Percentiles rank a stretch among this genome's conserved stretches.
Evolutionary conservation across 2,329 filamentous ascomycete species (phyloP).

Genomic region (Pseudomassariella vexata): DNA sequence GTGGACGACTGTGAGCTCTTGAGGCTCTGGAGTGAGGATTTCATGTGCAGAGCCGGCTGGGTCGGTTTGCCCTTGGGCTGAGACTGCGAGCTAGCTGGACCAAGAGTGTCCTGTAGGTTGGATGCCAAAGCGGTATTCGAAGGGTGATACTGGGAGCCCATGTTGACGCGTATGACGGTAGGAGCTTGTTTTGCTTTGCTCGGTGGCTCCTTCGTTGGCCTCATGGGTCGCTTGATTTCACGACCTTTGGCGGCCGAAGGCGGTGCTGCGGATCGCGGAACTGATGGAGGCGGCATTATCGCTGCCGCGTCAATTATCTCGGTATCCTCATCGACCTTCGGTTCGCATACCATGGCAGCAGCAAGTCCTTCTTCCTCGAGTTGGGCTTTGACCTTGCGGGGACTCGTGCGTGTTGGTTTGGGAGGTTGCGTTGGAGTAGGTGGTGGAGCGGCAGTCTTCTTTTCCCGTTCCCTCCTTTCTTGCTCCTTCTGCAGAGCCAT

Average conservation of each 20-base stretch:
- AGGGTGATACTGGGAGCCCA: conserved; percentile 56
- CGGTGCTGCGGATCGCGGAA: conserved; percentile 44
- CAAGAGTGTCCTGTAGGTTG: conserved; percentile 50
- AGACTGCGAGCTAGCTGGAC: conserved; percentile 32
- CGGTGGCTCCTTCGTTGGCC: conserved; percentile 54
- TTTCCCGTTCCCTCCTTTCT: conserved; percentile 27
- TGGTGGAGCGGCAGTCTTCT: conserved; percentile 18
- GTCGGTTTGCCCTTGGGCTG: conserved; percentile 60
- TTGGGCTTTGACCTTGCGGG: conserved; percentile 39
- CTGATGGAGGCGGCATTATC: conserved; percentile 54
- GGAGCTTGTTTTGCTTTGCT: conserved; percentile 60
- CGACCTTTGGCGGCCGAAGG: conserved; percentile 42
- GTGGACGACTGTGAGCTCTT: conserved; percentile 59
- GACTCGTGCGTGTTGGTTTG: conserved; percentile 43
- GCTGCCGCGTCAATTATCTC: conserved; percentile 53
- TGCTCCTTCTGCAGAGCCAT: conserved; percentile 47
- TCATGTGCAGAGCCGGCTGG: conserved; percentile 57
- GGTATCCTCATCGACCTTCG: conserved; percentile 31
- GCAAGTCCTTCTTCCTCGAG: conserved; percentile 23
- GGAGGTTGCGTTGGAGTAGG: conserved; percentile 32
- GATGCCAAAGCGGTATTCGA: conserved; percentile 53
- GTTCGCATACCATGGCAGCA: conserved; percentile 21
- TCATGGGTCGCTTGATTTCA: conserved; percentile 54
- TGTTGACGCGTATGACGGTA: conserved; percentile 67
- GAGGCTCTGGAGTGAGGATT: conserved; percentile 51